Evolutionary conservation across 176 grass and related monocot species (phyloP).

Genomic region (Musa itinerans): DNA sequence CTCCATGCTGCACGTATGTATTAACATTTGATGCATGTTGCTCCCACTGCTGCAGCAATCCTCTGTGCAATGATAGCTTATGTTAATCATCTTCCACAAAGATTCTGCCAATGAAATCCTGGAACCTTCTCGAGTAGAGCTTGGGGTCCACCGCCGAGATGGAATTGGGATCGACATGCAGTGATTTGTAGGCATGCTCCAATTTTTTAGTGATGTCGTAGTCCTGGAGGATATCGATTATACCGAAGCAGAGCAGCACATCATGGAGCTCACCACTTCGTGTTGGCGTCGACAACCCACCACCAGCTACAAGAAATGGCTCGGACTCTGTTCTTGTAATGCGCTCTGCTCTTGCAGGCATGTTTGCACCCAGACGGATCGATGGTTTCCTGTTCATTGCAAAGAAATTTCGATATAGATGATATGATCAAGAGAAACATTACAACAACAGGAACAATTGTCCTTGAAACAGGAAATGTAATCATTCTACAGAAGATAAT

Average conservation of each 20-base stretch:
- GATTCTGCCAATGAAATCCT: conserved; percentile 76
- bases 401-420: not conserved
- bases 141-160: conserved; percentile 81
- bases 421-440: conserved; percentile 7
- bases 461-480: not conserved
- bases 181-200: conserved; percentile 75
- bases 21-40: no score
- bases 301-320: conserved; percentile 31
- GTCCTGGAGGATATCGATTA: conserved; percentile 66
- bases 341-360: conserved; percentile 72
- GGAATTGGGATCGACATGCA: conserved; percentile 72
- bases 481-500: not conserved
- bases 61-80: no score
- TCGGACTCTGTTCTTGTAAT: conserved; percentile 37
- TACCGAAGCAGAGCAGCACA: conserved; percentile 78
- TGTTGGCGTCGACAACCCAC: conserved; percentile 39
- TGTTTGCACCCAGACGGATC: conserved; percentile 59
- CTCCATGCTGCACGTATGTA: no score
- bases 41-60: no score
- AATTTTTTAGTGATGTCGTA: conserved; percentile 44
- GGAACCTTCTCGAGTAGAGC: conserved; percentile 84
- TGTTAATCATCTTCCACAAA: conserved; percentile 46
- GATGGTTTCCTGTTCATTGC: conserved; percentile 55
- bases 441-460: no score
- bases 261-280: conserved; percentile 52